Evolutionary conservation across 495 filamentous ascomycete species (phyloP), one percentile per base, ranked within the genome.

Genomic region (Hypomontagnella monticulosa): DNA sequence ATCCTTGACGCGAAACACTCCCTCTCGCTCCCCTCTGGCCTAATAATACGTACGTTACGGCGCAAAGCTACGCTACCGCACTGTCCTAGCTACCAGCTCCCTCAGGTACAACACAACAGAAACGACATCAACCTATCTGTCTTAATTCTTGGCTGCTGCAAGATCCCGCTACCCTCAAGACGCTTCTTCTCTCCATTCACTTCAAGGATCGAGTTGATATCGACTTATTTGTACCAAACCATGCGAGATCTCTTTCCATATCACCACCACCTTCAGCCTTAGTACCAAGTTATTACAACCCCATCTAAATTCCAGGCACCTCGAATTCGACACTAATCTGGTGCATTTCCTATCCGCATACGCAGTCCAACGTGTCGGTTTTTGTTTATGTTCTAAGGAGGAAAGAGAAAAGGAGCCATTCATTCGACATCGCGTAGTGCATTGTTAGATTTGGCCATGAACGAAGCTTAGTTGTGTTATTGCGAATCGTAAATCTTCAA

Each of bases 221-320:
- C 41, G 12, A 33, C 37, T 27, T 33, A 46, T 55, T 55, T 23
- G 44, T 51, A 46, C 56, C 23, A 38, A 60, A 47, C 37, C 44
- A 69, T 69, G 66, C 59, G 14, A 59, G 44, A 51, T 63, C 50
- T 33, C 60, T 42, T 61, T 48, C 60, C 44, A 10, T 69, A 50
- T 37, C 59, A 68, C 23, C 66, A 70, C 47, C 66, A 66, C 37
- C 66, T 70, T 2, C 66, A 70, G 34, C 66, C 66, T 61, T 70
- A 70, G 40, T 57, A 57, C 3, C 43, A 36, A 58, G 53, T 14
- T 20, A 32, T 47, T 51, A 16, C 53, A 6, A 52, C 23, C 14
- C 16, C 30, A 19, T 27, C 48, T n/a, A n/a, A 33, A 51, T 44
- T 56, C 6, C 38, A 44, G 33, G 42, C 57, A 30, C 15, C 34